These are phyloP conservation scores for Dillenia suffruticosa DNA, from an alignment of 164 flowering plant species.

Conservation along the genomic window DNA sequence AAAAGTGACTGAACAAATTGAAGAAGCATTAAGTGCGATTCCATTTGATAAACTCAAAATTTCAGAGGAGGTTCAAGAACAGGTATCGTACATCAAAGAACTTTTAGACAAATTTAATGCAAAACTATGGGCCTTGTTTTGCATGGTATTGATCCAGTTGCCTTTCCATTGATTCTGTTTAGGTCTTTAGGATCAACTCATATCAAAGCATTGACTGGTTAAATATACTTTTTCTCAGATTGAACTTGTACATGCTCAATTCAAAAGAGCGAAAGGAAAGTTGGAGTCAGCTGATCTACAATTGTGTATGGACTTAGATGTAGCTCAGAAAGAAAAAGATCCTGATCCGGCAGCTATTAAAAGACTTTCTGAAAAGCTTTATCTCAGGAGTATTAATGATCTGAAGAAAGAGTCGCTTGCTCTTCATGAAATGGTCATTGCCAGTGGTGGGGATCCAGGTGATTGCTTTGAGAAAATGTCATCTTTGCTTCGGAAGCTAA, in stretches of 20 bases:
- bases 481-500: conserved; percentile 59
- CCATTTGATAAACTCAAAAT: conserved; percentile 47
- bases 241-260: conserved; percentile 83
- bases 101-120: too few species aligned
- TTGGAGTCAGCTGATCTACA: conserved; percentile 52
- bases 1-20: conserved; percentile 53
- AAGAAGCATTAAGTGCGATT: conserved; percentile 51
- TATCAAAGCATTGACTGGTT: background rate
- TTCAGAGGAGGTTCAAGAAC: conserved; percentile 79
- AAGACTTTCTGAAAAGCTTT: conserved; percentile 77
- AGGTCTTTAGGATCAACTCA: background rate
- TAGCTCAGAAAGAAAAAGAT: conserved; percentile 45
- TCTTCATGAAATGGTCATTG: conserved; percentile 61
- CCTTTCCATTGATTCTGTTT: background rate
- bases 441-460: conserved; percentile 46
- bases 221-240: conserved; percentile 28
- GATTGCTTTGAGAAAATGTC: conserved; percentile 59
- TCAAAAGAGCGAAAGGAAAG: conserved; percentile 65
- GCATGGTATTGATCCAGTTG: too few species aligned
- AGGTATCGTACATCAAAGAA: conserved; percentile 33
- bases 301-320: conserved; percentile 50
- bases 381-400: conserved; percentile 61
- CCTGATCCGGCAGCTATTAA: conserved; percentile 45
- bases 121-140: too few species aligned
- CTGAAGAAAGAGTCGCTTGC: conserved; percentile 71